Evolutionary conservation across 2,329 filamentous ascomycete genomes (phyloP).

Genomic region (Colletotrichum cordylinicola): DNA sequence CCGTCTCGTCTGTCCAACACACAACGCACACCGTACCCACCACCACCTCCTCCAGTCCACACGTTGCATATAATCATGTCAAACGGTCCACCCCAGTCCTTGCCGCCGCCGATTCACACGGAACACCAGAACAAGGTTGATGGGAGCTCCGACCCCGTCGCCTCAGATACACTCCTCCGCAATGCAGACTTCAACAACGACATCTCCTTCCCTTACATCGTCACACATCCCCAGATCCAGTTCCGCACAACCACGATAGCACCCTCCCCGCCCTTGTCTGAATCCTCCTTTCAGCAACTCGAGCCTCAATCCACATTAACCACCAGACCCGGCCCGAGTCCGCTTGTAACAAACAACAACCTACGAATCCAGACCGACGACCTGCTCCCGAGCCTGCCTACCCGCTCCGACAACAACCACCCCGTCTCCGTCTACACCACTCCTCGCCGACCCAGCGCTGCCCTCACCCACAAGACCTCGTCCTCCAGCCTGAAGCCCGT

Average conservation of each 20-base stretch:
- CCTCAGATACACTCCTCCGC: constrained; percentile 16
- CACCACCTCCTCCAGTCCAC: background rate
- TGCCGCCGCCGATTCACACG: constrained; percentile 7
- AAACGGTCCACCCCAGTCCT: constrained; percentile 21
- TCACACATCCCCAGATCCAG: constrained; percentile 29
- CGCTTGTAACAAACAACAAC: constrained; percentile 18
- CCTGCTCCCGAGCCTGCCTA: constrained; percentile 26
- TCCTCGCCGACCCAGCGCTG: constrained; percentile 23
- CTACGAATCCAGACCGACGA: constrained; percentile 45
- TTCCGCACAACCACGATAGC: constrained; percentile 45
- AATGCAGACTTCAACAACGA: constrained; percentile 22
- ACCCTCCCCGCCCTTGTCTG: constrained; percentile 37
- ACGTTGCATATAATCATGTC: constrained; percentile 22
- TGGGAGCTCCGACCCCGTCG: constrained; percentile 15
- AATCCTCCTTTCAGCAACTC: constrained; percentile 23
- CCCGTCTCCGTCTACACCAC: constrained; percentile 37
- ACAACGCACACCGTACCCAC: constrained; percentile 7
- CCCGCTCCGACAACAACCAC: constrained; percentile 30
- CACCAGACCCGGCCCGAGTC: constrained; percentile 6
- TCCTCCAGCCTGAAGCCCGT: constrained; percentile 55
- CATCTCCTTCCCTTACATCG: constrained; percentile 21
- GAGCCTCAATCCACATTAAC: constrained; percentile 1
- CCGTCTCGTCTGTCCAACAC: background rate
- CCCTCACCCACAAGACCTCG: constrained; percentile 45
- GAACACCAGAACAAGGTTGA: constrained; percentile 18